Evolutionary conservation across 805 yeast species (phyloP).

Genomic region (Saccharomycopsis fermentans): DNA sequence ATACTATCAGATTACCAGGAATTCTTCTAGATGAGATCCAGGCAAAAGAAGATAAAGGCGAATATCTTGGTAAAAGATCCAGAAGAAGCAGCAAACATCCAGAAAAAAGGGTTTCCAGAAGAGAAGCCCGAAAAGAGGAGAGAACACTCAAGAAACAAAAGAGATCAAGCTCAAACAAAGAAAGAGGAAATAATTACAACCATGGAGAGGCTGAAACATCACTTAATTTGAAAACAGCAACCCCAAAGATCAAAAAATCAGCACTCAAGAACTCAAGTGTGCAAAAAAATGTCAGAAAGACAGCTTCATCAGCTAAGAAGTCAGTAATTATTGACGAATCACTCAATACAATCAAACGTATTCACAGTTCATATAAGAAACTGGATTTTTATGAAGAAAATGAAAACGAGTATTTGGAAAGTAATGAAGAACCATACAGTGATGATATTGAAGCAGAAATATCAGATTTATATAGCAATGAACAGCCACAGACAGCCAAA

Average conservation of each 20-base stretch:
- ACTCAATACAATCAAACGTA: slow-evolving; percentile 11
- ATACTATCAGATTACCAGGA: slow-evolving; percentile 49
- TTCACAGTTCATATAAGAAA: slow-evolving; percentile 15
- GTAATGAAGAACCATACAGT: slow-evolving; percentile 26
- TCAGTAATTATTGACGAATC: slow-evolving; percentile 12
- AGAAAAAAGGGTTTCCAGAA: slow-evolving; percentile 27
- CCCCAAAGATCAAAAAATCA: neutral
- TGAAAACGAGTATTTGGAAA: slow-evolving; percentile 24
- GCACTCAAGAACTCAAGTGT: neutral
- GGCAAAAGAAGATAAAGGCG: slow-evolving; percentile 31
- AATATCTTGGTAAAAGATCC: slow-evolving; percentile 32
- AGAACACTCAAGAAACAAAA: slow-evolving; percentile 28
- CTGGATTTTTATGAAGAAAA: slow-evolving; percentile 22
- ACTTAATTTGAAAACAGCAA: neutral
- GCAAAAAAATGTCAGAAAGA: slow-evolving; percentile 1
- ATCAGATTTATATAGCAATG: slow-evolving; percentile 15
- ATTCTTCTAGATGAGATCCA: slow-evolving; percentile 40
- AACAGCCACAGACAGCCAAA: slow-evolving; percentile 29
- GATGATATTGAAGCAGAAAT: slow-evolving; percentile 21
- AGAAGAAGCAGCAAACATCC: slow-evolving; percentile 17
- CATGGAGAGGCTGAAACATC: neutral
- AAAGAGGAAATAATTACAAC: neutral
- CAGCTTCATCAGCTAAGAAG: slow-evolving; percentile 27
- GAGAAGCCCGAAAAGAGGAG: slow-evolving; percentile 34
- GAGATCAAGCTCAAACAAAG: neutral